Conservation (phyloP, 73 alveolate species). For the Tetrahymena elliotti region DNA sequence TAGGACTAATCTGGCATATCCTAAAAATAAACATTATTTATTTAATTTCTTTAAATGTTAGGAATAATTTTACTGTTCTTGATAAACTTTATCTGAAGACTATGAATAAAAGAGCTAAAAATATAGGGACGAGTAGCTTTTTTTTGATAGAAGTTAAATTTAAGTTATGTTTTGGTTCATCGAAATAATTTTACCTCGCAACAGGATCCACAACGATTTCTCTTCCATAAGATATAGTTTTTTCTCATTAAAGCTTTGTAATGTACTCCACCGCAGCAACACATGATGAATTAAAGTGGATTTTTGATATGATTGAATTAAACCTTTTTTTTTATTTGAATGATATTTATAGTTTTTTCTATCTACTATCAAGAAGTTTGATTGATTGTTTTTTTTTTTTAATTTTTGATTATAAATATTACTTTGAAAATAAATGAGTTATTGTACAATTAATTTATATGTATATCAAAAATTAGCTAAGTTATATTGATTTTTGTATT, state of each 20-base stretch:
- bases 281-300: background rate
- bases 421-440: background rate
- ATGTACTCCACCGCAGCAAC: background rate
- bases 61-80: background rate
- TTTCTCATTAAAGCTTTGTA: constrained; percentile 69
- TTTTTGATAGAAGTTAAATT: background rate
- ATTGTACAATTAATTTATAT: background rate
- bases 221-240: constrained; percentile 79
- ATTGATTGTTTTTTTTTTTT: background rate
- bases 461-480: background rate
- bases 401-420: no score
- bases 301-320: background rate
- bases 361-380: background rate
- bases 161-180: background rate
- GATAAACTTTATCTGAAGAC: background rate
- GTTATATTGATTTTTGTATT: background rate
- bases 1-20: background rate
- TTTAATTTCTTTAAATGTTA: no score
- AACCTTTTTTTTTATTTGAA: background rate
- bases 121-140: background rate
- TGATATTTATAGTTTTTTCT: background rate
- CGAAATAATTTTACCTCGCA: constrained; percentile 58
- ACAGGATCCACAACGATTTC: constrained; percentile 67
- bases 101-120: background rate
- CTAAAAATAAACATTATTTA: no score